These are phyloP conservation scores for Niveomyces coronatus DNA, from an alignment of 2,329 filamentous ascomycete genomes.

Conservation along the genomic window DNA sequence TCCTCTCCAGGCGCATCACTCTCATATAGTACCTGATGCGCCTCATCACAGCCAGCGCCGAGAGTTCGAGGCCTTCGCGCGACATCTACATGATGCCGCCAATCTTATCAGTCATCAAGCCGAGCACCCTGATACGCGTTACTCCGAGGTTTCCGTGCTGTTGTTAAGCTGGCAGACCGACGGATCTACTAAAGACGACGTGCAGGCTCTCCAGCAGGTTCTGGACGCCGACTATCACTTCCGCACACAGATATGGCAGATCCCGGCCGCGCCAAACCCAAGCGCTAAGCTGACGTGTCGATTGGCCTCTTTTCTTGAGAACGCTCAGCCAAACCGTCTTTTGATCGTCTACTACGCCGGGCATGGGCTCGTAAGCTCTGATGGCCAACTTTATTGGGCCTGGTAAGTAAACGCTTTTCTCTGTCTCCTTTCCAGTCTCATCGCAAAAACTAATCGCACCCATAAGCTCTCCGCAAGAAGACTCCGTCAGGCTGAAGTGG, in stretches of 20 bases:
- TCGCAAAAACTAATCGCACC: too few relatives aligned
- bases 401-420: slow-evolving; percentile 39
- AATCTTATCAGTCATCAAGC: slow-evolving; percentile 57
- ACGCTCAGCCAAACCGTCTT: slow-evolving; percentile 46
- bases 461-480: slow-evolving; percentile 43
- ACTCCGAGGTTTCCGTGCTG: slow-evolving; percentile 49
- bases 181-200: slow-evolving; percentile 39
- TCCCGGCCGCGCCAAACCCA: slow-evolving; percentile 48
- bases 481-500: slow-evolving; percentile 54
- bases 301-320: slow-evolving; percentile 49
- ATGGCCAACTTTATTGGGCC: slow-evolving; percentile 56
- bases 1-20: background rate
- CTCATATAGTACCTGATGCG: slow-evolving; percentile 8
- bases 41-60: slow-evolving; percentile 34
- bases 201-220: slow-evolving; percentile 44
- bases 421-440: too few relatives aligned
- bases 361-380: slow-evolving; percentile 45
- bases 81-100: slow-evolving; percentile 57
- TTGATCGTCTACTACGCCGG: slow-evolving; percentile 57
- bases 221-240: slow-evolving; percentile 52
- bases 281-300: slow-evolving; percentile 51
- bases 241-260: slow-evolving; percentile 49
- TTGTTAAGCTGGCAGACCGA: slow-evolving; percentile 55
- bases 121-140: slow-evolving; percentile 35
- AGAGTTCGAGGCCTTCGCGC: slow-evolving; percentile 57